These are phyloP conservation scores for barley (Hordeum vulgare) DNA, from an alignment of 176 grass and related monocot species.

Conservation along the genomic window DNA sequence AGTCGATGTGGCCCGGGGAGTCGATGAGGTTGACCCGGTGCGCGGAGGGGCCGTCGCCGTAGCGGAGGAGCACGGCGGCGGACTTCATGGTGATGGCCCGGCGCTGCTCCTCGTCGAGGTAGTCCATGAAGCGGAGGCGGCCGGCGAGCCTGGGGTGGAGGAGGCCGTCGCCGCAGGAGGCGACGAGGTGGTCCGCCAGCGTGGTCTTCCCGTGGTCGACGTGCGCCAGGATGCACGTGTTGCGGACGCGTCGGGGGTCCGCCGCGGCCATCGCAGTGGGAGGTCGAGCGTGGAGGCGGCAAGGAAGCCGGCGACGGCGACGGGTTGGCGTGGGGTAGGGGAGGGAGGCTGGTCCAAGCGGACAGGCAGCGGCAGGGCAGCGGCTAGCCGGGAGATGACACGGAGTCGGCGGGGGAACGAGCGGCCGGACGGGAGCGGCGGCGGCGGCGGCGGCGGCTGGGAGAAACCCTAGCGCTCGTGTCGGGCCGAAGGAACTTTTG, in stretches of 20 bases:
- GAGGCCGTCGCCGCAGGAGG: constrained; percentile 66
- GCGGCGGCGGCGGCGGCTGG: too few species aligned
- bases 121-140: constrained; percentile 82
- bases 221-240: constrained; percentile 95
- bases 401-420: too few species aligned
- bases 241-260: constrained; percentile 41
- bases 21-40: constrained; percentile 75
- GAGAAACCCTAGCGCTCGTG: too few species aligned
- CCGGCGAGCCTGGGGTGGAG: constrained; percentile 82
- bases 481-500: too few species aligned
- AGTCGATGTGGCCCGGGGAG: constrained; percentile 96
- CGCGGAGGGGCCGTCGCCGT: constrained; percentile 18
- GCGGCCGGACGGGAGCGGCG: too few species aligned
- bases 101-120: constrained; percentile 90
- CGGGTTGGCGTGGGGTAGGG: too few species aligned
- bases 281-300: not conserved
- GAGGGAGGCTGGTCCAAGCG: too few species aligned
- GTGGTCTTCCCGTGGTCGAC: constrained; percentile 96
- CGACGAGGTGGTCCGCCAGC: constrained; percentile 90
- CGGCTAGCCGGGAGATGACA: too few species aligned
- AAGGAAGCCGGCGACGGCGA: too few species aligned
- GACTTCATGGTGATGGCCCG: constrained; percentile 97
- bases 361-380: too few species aligned
- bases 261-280: constrained; percentile 21
- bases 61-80: constrained; percentile 53